Evolutionary conservation across 2,329 filamentous ascomycete genomes (phyloP).

Genomic region (Tricladium varicosporioides): DNA sequence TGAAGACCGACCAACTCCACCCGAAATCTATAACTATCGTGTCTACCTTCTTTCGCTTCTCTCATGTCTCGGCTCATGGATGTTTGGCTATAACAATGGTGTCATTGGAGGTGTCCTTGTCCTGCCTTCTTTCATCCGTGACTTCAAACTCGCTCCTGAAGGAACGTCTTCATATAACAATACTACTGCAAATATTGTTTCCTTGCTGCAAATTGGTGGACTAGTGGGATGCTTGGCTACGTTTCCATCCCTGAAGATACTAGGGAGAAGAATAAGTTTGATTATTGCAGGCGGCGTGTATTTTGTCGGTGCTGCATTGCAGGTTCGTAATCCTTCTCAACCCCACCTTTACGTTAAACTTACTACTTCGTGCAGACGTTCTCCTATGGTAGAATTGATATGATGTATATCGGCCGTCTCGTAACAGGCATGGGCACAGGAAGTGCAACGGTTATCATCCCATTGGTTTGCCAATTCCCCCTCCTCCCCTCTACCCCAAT

Average conservation of each 20-base stretch:
- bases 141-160: slow-evolving; percentile 24
- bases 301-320: slow-evolving; percentile 19
- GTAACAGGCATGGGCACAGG: slow-evolving; percentile 28
- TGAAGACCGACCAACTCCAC: slow-evolving; percentile 29
- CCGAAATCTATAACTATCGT: slow-evolving; percentile 26
- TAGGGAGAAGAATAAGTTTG: slow-evolving; percentile 19
- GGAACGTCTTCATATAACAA: slow-evolving; percentile 22
- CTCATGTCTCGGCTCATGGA: slow-evolving; percentile 19
- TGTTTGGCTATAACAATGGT: slow-evolving; percentile 30
- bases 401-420: slow-evolving; percentile 30
- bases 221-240: slow-evolving; percentile 24
- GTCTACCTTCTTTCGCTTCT: slow-evolving; percentile 25
- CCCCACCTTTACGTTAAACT: background rate
- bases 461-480: slow-evolving; percentile 19
- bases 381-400: slow-evolving; percentile 16
- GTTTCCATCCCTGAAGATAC: slow-evolving; percentile 22
- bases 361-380: slow-evolving; percentile 16
- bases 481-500: background rate
- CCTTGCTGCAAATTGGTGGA: slow-evolving; percentile 29
- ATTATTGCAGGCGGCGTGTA: slow-evolving; percentile 12
- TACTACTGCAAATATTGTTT: slow-evolving; percentile 28
- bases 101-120: slow-evolving; percentile 28
- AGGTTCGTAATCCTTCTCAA: slow-evolving; percentile 13
- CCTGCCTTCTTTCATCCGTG: slow-evolving; percentile 22
- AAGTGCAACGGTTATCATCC: slow-evolving; percentile 25